Percentiles rank a stretch among this genome's conserved stretches.
These are phyloP conservation scores for Melaleuca quinquenervia DNA, from an alignment of 345 rosid species.

Conservation along the genomic window DNA sequence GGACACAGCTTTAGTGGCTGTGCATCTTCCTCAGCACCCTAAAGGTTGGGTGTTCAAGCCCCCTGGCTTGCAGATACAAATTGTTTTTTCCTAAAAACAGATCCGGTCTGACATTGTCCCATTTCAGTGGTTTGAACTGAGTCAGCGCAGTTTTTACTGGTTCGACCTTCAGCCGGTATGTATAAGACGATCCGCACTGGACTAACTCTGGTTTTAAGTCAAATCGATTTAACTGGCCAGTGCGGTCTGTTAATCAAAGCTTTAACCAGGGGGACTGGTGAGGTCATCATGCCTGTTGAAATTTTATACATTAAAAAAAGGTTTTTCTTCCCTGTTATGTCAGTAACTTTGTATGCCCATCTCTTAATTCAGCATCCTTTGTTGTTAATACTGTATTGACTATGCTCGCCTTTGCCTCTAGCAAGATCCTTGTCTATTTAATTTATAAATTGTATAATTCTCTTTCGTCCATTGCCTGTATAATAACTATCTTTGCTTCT, in stretches of 20 bases:
- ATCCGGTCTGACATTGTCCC: not conserved
- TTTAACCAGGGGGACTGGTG: not conserved
- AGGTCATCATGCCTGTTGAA: not conserved
- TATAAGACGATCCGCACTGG: not conserved
- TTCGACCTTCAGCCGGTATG: not conserved
- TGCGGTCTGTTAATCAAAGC: not conserved
- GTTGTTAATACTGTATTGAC: not conserved
- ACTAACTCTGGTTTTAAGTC: not conserved
- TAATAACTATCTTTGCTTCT: constrained; percentile 1
- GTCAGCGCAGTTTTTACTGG: not conserved
- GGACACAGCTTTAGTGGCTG: not conserved
- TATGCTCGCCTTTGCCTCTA: not conserved
- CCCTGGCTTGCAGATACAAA: not conserved
- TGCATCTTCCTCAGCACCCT: not conserved
- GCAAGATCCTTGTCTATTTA: not conserved
- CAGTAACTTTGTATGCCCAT: not conserved
- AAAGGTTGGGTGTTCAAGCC: not conserved
- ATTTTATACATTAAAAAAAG: not conserved
- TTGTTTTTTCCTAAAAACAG: not conserved
- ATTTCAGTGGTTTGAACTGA: not conserved
- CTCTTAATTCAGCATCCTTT: not conserved
- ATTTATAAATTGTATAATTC: not conserved
- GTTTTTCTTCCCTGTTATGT: not conserved
- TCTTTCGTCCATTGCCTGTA: not conserved
- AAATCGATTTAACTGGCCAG: not conserved